Conservation (phyloP, 2,329 filamentous ascomycete species). For the Alternaria dauci region DNA sequence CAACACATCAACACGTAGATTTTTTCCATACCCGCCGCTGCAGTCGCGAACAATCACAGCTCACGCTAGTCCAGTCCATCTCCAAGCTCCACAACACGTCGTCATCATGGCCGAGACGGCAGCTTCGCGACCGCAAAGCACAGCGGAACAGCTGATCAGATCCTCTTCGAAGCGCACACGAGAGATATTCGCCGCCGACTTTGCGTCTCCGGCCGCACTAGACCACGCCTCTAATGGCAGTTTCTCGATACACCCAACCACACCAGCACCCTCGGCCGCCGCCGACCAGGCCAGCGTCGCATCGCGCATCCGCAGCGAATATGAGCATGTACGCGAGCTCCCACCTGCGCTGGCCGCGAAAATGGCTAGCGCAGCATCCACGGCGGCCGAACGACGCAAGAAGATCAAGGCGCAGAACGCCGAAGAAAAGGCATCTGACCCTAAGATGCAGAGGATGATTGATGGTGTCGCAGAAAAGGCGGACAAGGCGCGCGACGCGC, state of each 20-base stretch:
- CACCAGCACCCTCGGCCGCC: conserved; percentile 54
- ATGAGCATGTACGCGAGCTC: conserved; percentile 77
- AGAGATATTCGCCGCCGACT: conserved; percentile 63
- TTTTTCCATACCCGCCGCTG: not conserved
- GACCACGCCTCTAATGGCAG: conserved; percentile 51
- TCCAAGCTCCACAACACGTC: not conserved
- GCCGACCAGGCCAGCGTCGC: conserved; percentile 60
- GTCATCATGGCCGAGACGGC: conserved; percentile 32
- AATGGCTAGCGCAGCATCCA: conserved; percentile 69
- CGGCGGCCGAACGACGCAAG: conserved; percentile 69
- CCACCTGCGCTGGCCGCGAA: conserved; percentile 82
- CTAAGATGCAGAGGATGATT: conserved; percentile 72
- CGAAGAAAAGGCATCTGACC: conserved; percentile 59
- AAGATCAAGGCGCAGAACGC: conserved; percentile 63
- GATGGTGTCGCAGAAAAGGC: conserved; percentile 65
- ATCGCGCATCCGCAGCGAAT: conserved; percentile 74
- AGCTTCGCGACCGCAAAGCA: conserved; percentile 27
- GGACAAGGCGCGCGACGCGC: conserved; percentile 53
- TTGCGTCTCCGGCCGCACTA: conserved; percentile 55
- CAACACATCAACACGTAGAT: conserved; percentile 7
- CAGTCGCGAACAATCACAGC: not conserved
- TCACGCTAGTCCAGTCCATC: not conserved
- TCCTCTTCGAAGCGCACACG: conserved; percentile 63
- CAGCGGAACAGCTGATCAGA: conserved; percentile 45
- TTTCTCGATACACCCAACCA: conserved; percentile 55